A percentile compares a stretch with the other conserved stretches of the same genome.
These are phyloP conservation scores for Phytophthora pini DNA, from an alignment of 352 stramenopile genomes.

Conservation along the genomic window DNA sequence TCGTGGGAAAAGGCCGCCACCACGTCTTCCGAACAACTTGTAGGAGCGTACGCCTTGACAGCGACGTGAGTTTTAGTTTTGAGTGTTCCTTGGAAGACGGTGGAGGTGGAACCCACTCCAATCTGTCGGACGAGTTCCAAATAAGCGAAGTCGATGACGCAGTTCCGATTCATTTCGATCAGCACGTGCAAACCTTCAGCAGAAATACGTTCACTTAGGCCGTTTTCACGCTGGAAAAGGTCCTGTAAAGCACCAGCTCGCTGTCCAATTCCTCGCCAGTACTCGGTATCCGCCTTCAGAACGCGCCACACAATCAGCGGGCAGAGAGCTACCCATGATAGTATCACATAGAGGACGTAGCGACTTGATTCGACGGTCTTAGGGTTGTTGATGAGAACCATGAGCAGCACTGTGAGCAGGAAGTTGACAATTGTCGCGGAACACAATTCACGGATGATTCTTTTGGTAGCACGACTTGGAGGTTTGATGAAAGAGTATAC, in stretches of 20 bases:
- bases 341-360: conserved; percentile 12
- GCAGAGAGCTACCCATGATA: conserved; percentile 31
- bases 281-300: conserved; percentile 50
- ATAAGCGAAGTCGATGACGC: conserved; percentile 65
- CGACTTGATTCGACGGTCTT: conserved; percentile 15
- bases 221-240: conserved; percentile 38
- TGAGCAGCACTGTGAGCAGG: conserved; percentile 12
- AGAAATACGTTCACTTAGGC: conserved; percentile 41
- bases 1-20: conserved; percentile 53
- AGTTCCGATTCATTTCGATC: conserved; percentile 62
- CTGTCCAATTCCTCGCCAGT: conserved; percentile 53
- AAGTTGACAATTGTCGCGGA: conserved; percentile 30
- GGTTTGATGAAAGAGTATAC: conserved; percentile 44
- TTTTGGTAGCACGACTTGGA: conserved; percentile 35
- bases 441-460: conserved; percentile 43
- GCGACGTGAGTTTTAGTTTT: conserved; percentile 47
- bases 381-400: conserved; percentile 24
- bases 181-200: conserved; percentile 51
- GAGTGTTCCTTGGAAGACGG: conserved; percentile 42
- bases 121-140: conserved; percentile 42
- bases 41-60: conserved; percentile 55
- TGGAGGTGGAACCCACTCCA: conserved; percentile 35
- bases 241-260: conserved; percentile 37
- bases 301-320: conserved; percentile 55
- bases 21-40: conserved; percentile 35